Conservation (phyloP, 2,329 filamentous ascomycete species). For the Amauroascus verrucosus region DNA sequence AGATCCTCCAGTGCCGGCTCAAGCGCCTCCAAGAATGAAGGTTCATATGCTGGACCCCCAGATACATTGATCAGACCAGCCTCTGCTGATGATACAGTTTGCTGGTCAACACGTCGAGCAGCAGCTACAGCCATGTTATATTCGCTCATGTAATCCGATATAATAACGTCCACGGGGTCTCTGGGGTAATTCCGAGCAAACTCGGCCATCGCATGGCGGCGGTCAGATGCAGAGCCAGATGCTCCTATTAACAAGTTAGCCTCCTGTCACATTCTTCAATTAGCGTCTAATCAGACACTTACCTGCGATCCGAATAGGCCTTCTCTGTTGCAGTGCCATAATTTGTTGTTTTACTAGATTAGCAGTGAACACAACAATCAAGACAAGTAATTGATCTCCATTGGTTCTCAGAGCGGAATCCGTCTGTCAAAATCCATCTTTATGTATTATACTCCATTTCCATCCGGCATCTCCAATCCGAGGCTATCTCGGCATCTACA, state of each 20-base stretch:
- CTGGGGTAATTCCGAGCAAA: conserved; percentile 34
- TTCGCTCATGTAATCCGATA: conserved; percentile 41
- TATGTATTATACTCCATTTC: background rate
- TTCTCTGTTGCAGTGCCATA: conserved; percentile 6
- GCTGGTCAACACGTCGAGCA: conserved; percentile 32
- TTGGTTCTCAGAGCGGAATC: background rate
- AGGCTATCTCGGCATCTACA: conserved; percentile 7
- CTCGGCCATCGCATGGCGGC: conserved; percentile 36
- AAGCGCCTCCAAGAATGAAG: conserved; percentile 43
- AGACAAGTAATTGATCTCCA: background rate
- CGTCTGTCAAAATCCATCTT: background rate
- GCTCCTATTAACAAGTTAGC: conserved; percentile 26
- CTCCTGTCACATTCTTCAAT: too few species aligned
- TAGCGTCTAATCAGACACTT: background rate
- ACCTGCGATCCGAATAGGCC: conserved; percentile 26
- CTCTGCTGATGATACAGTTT: conserved; percentile 16
- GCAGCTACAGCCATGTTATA: conserved; percentile 43
- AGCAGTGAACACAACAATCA: background rate
- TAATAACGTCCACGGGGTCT: conserved; percentile 40
- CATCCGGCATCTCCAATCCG: background rate
- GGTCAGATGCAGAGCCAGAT: conserved; percentile 38
- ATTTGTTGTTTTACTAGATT: background rate
- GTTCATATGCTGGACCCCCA: conserved; percentile 39
- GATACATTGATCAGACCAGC: conserved; percentile 14
- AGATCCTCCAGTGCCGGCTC: conserved; percentile 33